These are phyloP conservation scores for Cladophialophora psammophila DNA, from an alignment of 2,329 filamentous ascomycete genomes.

Conservation along the genomic window DNA sequence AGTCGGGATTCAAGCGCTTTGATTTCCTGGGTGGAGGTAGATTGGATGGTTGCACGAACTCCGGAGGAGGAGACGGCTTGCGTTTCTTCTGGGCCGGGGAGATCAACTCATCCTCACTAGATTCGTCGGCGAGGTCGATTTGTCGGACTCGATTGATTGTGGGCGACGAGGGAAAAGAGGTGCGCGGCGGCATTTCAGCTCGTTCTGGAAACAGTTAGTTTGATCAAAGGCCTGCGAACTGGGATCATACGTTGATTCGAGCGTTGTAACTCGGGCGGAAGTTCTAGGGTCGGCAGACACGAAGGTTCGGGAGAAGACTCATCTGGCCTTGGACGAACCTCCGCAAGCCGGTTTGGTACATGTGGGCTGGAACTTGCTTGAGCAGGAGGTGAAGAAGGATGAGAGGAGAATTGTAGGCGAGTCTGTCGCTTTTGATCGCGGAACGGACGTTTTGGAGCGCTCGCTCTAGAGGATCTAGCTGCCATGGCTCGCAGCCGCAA, in stretches of 20 bases:
- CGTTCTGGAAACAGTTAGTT: constrained; percentile 7
- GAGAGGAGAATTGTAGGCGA: constrained; percentile 52
- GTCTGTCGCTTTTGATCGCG: constrained; percentile 46
- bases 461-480: not conserved
- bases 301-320: constrained; percentile 7
- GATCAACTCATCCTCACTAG: constrained; percentile 37
- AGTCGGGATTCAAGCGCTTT: constrained; percentile 18
- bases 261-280: constrained; percentile 35
- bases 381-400: constrained; percentile 43
- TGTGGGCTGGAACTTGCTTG: constrained; percentile 37
- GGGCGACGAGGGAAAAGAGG: constrained; percentile 23
- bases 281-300: constrained; percentile 35
- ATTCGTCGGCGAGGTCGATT: constrained; percentile 12
- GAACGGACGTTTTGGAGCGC: constrained; percentile 23
- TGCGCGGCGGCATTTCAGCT: not conserved
- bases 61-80: constrained; percentile 13
- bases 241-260: constrained; percentile 12
- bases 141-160: constrained; percentile 6
- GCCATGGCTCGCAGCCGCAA: not conserved
- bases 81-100: constrained; percentile 34
- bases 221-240: not conserved
- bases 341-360: constrained; percentile 44
- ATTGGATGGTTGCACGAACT: not conserved
- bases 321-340: constrained; percentile 30
- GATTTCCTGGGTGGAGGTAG: constrained; percentile 21